phyloP scores from a whole-genome alignment of 2,329 filamentous ascomycete species.

The Apiospora saccharicola region DNA sequence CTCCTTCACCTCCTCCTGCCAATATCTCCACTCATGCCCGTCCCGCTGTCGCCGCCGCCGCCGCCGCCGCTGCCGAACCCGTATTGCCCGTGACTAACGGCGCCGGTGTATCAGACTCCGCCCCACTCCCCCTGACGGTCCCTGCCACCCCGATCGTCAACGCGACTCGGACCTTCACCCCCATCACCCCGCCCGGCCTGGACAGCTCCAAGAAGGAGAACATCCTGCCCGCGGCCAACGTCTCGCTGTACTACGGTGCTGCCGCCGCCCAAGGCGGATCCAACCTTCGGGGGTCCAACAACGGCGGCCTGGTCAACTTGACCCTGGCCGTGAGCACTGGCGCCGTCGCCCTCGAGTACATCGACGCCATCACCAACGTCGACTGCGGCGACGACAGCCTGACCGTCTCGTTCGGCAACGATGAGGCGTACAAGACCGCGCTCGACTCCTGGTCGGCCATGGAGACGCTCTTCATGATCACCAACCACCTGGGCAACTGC shows the following conservation, averaged over 20 bases:
- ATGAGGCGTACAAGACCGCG: constrained; percentile 30
- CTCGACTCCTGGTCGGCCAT: constrained; percentile 35
- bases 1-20: not conserved
- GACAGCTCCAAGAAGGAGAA: constrained; percentile 30
- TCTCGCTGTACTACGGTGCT: constrained; percentile 32
- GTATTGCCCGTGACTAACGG: not conserved
- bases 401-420: constrained; percentile 39
- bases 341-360: constrained; percentile 42
- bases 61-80: not conserved
- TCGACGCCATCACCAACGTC: constrained; percentile 40
- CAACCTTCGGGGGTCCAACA: not conserved
- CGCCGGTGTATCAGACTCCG: not conserved
- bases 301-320: constrained; percentile 29
- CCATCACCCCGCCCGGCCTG: constrained; percentile 28
- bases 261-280: constrained; percentile 15
- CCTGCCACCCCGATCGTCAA: not conserved
- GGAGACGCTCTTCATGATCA: constrained; percentile 46
- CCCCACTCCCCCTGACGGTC: not conserved
- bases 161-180: not conserved
- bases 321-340: constrained; percentile 40
- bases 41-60: not conserved
- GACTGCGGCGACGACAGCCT: constrained; percentile 39
- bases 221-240: constrained; percentile 31
- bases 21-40: not conserved
- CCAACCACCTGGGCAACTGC: constrained; percentile 51